These are phyloP conservation scores for Evernia prunastri DNA, from an alignment of 495 filamentous ascomycete genomes.

Conservation along the genomic window DNA sequence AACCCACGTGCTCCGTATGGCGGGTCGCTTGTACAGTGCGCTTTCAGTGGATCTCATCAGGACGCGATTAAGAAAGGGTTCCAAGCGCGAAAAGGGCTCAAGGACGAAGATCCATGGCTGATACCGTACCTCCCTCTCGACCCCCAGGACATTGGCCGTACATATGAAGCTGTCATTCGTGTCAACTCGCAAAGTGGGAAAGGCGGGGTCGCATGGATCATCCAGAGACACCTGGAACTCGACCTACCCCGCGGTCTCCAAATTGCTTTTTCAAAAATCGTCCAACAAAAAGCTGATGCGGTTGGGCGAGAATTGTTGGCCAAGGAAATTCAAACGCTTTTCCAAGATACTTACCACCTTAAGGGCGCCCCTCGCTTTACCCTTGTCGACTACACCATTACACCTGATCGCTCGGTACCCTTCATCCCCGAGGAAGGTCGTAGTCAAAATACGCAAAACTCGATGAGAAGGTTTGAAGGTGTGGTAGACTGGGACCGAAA, in stretches of 20 bases:
- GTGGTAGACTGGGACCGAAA: conserved; percentile 75
- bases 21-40: conserved; percentile 79
- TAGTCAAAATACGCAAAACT: conserved; percentile 57
- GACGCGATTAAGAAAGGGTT: conserved; percentile 99
- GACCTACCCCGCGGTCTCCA: conserved; percentile 91
- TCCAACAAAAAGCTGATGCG: conserved; percentile 69
- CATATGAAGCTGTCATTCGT: conserved; percentile 94
- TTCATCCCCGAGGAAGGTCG: conserved; percentile 49
- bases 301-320: conserved; percentile 76
- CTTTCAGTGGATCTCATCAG: conserved; percentile 89
- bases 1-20: conserved; percentile 86
- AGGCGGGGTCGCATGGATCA: conserved; percentile 91
- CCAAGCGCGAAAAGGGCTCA: conserved; percentile 54
- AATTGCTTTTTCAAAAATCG: conserved; percentile 81
- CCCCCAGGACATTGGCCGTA: conserved; percentile 87
- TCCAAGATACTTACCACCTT: conserved; percentile 80
- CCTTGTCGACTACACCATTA: conserved; percentile 89
- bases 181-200: conserved; percentile 97
- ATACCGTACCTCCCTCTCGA: conserved; percentile 93
- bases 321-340: conserved; percentile 76
- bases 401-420: conserved; percentile 71
- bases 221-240: conserved; percentile 79
- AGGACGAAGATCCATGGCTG: conserved; percentile 56
- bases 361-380: conserved; percentile 73
- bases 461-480: conserved; percentile 80